Evolutionary conservation across 2,329 filamentous ascomycete species (phyloP), one percentile per base, ranked within the genome.

Genomic region (Beauveria rudraprayagi): DNA sequence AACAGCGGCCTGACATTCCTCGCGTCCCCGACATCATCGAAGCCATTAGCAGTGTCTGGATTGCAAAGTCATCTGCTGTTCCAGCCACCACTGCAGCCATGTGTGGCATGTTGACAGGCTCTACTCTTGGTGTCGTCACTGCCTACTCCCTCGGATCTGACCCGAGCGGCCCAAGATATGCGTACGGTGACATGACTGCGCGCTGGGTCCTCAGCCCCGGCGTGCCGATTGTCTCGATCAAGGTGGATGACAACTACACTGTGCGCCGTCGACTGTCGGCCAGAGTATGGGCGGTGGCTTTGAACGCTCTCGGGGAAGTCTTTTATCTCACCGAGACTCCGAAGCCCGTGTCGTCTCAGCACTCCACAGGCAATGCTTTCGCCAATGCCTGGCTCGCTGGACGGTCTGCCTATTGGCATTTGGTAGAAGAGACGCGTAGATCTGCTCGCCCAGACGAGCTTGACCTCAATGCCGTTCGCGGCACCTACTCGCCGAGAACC

Each of bases 241-340:
- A 84, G 50, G 83, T 96, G 7, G 94, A 99, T 68, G 92, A 96
- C 30, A 85, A 85, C 57, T 94, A 92, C 72, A 92, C 82, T 54
- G 73, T 81, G 28, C 87, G 86, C 66, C 86, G 92, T 34, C 87
- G 87, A 70, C 77, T 82, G 4, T 78, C 86, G 55, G 83, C 84
- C 14, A 86, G 92, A 30, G 83, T 94, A 14, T 97, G 92, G 91
- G 91, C 90, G n/a, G 88, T 93, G 47, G 90, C 86, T n/a, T 75
- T 99, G 57, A 99, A 99, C 71, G 93, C 94, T 0, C 78, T 99
- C 9, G 94, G 94, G 1, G 94, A 99, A 72, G 78, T 96, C 0
- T 97, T 88, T 72, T 96, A 93, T 67, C 78, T 97, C 1, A 88
- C 83, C 1, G 86, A 90, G 54, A 80, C 87, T 7, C 91, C 91